Evolutionary conservation across 1,139 yeast species (phyloP).

Genomic region (Sugiyamaella paludigena): DNA sequence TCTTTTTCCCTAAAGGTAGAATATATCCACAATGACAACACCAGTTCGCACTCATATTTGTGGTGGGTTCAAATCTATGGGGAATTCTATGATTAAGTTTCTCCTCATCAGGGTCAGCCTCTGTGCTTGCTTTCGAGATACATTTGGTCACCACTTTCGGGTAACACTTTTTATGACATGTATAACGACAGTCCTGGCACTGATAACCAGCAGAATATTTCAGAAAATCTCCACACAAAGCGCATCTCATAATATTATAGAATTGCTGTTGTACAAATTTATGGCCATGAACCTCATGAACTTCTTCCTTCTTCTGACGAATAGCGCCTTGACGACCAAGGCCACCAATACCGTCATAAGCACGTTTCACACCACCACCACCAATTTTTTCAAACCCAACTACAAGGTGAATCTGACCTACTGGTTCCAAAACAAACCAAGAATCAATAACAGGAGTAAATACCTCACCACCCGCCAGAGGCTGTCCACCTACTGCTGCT

Average conservation of each 20-base stretch:
- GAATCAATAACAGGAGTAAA: slow-evolving; percentile 47
- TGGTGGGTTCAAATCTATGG: slow-evolving; percentile 85
- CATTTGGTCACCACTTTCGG: slow-evolving; percentile 93
- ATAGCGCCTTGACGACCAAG: slow-evolving; percentile 98
- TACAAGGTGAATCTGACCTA: slow-evolving; percentile 79
- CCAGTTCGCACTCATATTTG: slow-evolving; percentile 97
- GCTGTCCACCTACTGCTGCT: not conserved
- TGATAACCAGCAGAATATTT: slow-evolving; percentile 87
- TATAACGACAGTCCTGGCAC: slow-evolving; percentile 91
- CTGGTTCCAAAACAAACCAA: slow-evolving; percentile 94
- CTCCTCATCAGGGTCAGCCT: slow-evolving; percentile 79
- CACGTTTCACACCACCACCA: slow-evolving; percentile 46
- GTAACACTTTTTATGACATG: slow-evolving; percentile 94
- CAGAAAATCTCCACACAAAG: slow-evolving; percentile 91
- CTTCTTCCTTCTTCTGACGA: slow-evolving; percentile 90
- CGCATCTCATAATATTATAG: slow-evolving; percentile 95
- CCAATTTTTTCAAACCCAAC: slow-evolving; percentile 71
- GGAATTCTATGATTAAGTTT: slow-evolving; percentile 95
- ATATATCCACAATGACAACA: slow-evolving; percentile 98
- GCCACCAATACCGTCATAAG: slow-evolving; percentile 56
- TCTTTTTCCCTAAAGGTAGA: slow-evolving; percentile 90
- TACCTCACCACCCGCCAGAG: not conserved
- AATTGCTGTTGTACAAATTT: slow-evolving; percentile 94
- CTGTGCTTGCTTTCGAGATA: slow-evolving; percentile 86
- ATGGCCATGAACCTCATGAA: slow-evolving; percentile 94